Evolutionary conservation across 805 yeast species (phyloP).

Genomic region (Grigorovia humatica): DNA sequence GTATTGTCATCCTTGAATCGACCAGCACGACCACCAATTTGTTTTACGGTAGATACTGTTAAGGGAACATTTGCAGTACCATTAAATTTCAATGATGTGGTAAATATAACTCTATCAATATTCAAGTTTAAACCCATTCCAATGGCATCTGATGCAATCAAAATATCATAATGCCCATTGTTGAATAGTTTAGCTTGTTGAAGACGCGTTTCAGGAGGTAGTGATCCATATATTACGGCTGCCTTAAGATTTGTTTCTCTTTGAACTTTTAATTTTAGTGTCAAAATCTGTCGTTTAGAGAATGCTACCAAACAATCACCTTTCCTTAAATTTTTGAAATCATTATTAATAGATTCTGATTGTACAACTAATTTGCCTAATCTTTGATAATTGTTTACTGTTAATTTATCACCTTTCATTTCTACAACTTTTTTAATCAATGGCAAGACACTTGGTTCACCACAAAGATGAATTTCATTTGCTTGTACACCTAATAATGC

Average conservation of each 20-base stretch:
- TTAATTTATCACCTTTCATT: conserved; percentile 71
- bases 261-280: conserved; percentile 62
- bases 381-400: conserved; percentile 61
- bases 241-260: conserved; percentile 50
- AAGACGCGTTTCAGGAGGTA: conserved; percentile 90
- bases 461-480: conserved; percentile 82
- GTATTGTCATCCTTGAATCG: conserved; percentile 38
- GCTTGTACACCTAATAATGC: conserved; percentile 83
- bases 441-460: conserved; percentile 79
- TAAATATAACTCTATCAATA: conserved; percentile 71
- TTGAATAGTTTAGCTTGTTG: conserved; percentile 77
- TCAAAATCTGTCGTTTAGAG: conserved; percentile 62
- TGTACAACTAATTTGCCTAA: conserved; percentile 61
- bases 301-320: conserved; percentile 93
- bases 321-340: conserved; percentile 24
- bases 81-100: conserved; percentile 56
- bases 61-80: conserved; percentile 44
- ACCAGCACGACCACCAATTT: conserved; percentile 96
- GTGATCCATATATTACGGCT: conserved; percentile 87
- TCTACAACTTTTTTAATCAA: conserved; percentile 47
- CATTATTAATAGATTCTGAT: conserved; percentile 25
- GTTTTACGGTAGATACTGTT: conserved; percentile 64
- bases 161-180: conserved; percentile 63
- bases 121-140: conserved; percentile 94
- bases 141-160: conserved; percentile 93